phyloP scores from a whole-genome alignment of 495 filamentous ascomycete genomes.

The Penicillium flavigenum region DNA sequence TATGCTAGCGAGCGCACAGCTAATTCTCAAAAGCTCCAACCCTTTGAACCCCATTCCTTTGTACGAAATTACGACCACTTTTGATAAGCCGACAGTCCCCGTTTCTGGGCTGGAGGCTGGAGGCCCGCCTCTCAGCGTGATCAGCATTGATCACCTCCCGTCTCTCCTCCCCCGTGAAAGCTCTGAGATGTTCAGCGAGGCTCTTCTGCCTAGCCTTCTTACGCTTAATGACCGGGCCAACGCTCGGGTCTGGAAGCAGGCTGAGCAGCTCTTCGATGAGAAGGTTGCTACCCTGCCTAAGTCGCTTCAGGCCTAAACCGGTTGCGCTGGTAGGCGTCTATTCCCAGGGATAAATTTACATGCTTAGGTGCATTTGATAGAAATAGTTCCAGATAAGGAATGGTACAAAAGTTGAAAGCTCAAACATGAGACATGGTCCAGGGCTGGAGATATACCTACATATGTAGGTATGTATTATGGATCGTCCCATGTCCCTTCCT shows the following conservation, averaged over 20 bases:
- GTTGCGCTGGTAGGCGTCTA: background rate
- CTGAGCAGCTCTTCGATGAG: constrained; percentile 79
- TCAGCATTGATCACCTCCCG: constrained; percentile 90
- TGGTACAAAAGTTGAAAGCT: constrained; percentile 22
- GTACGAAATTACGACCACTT: constrained; percentile 78
- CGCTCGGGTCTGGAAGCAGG: constrained; percentile 75
- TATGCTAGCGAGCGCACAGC: background rate
- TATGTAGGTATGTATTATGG: background rate
- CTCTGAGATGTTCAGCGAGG: constrained; percentile 79
- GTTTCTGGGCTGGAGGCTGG: constrained; percentile 54
- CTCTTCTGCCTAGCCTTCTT: constrained; percentile 75
- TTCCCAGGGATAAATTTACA: constrained; percentile 15
- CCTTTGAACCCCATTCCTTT: constrained; percentile 79
- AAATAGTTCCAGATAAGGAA: constrained; percentile 13
- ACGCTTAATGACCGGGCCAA: constrained; percentile 72
- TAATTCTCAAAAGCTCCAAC: constrained; percentile 52
- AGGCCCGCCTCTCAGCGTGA: constrained; percentile 66
- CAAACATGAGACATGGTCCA: background rate
- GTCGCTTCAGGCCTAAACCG: constrained; percentile 21
- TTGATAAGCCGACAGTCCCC: constrained; percentile 77
- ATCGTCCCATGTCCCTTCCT: background rate
- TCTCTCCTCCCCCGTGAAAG: constrained; percentile 83
- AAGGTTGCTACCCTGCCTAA: constrained; percentile 75
- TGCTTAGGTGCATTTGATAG: constrained; percentile 24
- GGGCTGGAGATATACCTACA: too few species aligned